phyloP scores from a whole-genome alignment of 1,284 basidiomycete genomes.

The Sporisorium scitamineum region DNA sequence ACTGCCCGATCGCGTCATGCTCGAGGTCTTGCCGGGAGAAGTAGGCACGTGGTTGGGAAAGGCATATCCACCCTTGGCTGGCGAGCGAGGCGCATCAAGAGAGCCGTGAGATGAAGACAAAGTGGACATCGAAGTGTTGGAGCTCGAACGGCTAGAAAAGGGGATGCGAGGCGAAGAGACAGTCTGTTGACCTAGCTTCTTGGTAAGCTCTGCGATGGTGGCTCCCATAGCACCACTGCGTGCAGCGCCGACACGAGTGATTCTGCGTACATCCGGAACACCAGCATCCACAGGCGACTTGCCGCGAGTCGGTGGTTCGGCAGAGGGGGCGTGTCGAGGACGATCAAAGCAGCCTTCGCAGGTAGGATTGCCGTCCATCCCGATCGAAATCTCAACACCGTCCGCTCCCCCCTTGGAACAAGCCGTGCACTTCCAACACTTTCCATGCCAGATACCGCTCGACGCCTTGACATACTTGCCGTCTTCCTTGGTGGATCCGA shows the following conservation, averaged over 20 bases:
- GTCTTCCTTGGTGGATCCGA: slow-evolving; percentile 60
- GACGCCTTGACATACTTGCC: slow-evolving; percentile 56
- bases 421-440: slow-evolving; percentile 53
- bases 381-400: slow-evolving; percentile 40
- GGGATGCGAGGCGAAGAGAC: slow-evolving; percentile 17
- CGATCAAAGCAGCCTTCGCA: slow-evolving; percentile 58
- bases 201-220: slow-evolving; percentile 59
- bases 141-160: slow-evolving; percentile 12
- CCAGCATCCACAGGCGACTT: background rate
- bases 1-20: slow-evolving; percentile 32
- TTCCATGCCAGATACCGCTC: slow-evolving; percentile 54
- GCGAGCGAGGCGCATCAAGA: slow-evolving; percentile 7
- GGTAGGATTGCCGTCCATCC: slow-evolving; percentile 53
- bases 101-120: slow-evolving; percentile 2
- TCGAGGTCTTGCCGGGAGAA: slow-evolving; percentile 10
- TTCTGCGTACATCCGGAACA: slow-evolving; percentile 16
- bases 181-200: slow-evolving; percentile 34
- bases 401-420: slow-evolving; percentile 34
- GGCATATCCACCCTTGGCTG: slow-evolving; percentile 7
- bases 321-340: slow-evolving; percentile 3
- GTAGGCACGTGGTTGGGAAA: slow-evolving; percentile 20
- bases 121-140: slow-evolving; percentile 11
- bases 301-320: background rate
- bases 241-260: slow-evolving; percentile 16
- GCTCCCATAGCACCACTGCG: slow-evolving; percentile 50